A percentile compares a stretch with the other conserved stretches of the same genome.
These are phyloP conservation scores for Gelatoporia subvermispora DNA, from an alignment of 768 basidiomycete species.

Conservation along the genomic window DNA sequence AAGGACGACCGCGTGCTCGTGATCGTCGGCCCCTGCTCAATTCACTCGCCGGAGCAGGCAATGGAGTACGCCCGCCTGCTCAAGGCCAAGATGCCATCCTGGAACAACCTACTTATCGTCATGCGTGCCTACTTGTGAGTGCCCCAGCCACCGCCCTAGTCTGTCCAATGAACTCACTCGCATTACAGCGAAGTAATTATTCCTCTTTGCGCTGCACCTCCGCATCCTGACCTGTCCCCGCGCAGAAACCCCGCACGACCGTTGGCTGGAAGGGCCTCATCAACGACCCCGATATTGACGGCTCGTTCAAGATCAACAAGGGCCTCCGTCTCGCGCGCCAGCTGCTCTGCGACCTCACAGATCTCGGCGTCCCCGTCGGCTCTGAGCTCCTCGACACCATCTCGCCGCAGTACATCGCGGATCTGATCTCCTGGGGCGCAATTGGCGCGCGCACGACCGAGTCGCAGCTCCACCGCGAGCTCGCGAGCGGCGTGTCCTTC, in stretches of 20 bases:
- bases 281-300: slow-evolving; percentile 94
- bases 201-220: background rate
- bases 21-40: slow-evolving; percentile 93
- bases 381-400: slow-evolving; percentile 89
- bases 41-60: slow-evolving; percentile 85
- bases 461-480: slow-evolving; percentile 93
- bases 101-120: slow-evolving; percentile 80
- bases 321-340: slow-evolving; percentile 85
- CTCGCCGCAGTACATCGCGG: slow-evolving; percentile 79
- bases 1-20: slow-evolving; percentile 84
- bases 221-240: background rate
- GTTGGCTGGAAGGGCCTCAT: slow-evolving; percentile 97
- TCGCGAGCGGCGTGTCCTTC: slow-evolving; percentile 94
- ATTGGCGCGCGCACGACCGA: slow-evolving; percentile 98
- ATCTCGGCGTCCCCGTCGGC: slow-evolving; percentile 88
- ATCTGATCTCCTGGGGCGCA: slow-evolving; percentile 88
- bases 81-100: slow-evolving; percentile 58
- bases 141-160: slow-evolving; percentile 12
- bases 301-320: slow-evolving; percentile 95
- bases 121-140: slow-evolving; percentile 98
- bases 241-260: slow-evolving; percentile 91
- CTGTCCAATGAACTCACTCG: slow-evolving; percentile 23
- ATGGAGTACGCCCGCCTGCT: slow-evolving; percentile 75
- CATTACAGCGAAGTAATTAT: slow-evolving; percentile 33
- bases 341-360: slow-evolving; percentile 86